Evolutionary conservation across 768 basidiomycete genomes (phyloP).

Genomic region (Fibroporia radiculosa): DNA sequence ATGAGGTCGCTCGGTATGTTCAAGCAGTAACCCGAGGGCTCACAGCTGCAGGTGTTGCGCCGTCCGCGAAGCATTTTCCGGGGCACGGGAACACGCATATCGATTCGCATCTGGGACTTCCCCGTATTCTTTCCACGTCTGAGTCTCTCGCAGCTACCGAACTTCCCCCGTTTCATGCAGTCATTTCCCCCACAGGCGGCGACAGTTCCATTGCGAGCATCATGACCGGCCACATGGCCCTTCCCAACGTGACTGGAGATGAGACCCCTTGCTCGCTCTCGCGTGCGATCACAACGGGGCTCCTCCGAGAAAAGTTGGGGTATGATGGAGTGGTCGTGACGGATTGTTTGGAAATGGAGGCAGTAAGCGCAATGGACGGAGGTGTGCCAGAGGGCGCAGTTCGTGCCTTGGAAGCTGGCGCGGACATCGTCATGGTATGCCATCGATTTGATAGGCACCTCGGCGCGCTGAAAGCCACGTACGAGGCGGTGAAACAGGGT

Average conservation of each 20-base stretch:
- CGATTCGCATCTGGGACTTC: conserved; percentile 63
- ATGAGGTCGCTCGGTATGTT: conserved; percentile 41
- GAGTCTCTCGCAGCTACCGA: conserved; percentile 38
- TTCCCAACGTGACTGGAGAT: conserved; percentile 47
- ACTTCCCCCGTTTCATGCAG: conserved; percentile 48
- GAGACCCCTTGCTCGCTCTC: conserved; percentile 57
- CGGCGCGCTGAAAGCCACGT: conserved; percentile 45
- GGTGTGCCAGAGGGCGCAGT: conserved; percentile 50
- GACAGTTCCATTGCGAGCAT: conserved; percentile 39
- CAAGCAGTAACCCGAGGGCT: conserved; percentile 42
- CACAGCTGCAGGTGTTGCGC: conserved; percentile 41
- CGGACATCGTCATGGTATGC: conserved; percentile 71
- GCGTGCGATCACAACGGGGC: conserved; percentile 37
- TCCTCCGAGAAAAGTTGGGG: conserved; percentile 43
- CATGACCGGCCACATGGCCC: conserved; percentile 72
- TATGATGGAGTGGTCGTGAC: conserved; percentile 61
- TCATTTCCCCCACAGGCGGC: too few species aligned
- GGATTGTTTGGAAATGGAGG: conserved; percentile 74
- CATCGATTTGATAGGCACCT: conserved; percentile 49
- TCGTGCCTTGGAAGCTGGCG: conserved; percentile 50
- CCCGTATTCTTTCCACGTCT: conserved; percentile 45
- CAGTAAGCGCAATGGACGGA: conserved; percentile 41
- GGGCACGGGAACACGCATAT: conserved; percentile 69
- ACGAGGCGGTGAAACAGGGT: conserved; percentile 40
- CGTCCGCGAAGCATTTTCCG: conserved; percentile 65